Percentiles rank a stretch among this genome's conserved stretches.
Evolutionary conservation across 441 rosid species (phyloP).

Genomic region (Bocquillonia castaneifolia): DNA sequence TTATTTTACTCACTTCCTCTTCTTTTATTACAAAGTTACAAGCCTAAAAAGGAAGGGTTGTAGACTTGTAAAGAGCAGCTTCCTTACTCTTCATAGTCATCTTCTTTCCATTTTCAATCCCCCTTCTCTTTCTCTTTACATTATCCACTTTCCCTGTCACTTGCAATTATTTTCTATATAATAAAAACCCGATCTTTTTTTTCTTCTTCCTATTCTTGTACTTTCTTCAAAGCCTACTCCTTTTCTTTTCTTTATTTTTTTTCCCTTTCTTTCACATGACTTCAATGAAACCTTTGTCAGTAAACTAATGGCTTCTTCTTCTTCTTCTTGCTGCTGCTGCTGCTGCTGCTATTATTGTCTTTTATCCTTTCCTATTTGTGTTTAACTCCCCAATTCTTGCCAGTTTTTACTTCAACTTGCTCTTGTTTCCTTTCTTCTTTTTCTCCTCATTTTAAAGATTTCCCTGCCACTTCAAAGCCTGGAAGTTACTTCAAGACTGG

Average conservation of each 20-base stretch:
- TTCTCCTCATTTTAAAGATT: constrained; percentile 15
- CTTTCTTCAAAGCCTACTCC: not conserved
- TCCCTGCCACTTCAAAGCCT: constrained; percentile 19
- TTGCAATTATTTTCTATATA: constrained; percentile 23
- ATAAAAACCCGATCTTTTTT: not conserved
- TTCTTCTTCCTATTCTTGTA: constrained; percentile 6
- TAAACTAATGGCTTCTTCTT: constrained; percentile 23
- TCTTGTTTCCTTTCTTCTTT: not conserved
- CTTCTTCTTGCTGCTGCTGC: not conserved
- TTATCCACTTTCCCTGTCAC: constrained; percentile 34
- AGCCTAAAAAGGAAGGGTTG: constrained; percentile 37
- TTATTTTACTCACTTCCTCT: not conserved
- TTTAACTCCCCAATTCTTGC: constrained; percentile 18
- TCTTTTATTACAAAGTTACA: constrained; percentile 20
- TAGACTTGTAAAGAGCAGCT: constrained; percentile 22
- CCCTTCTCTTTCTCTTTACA: constrained; percentile 10
- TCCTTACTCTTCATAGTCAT: constrained; percentile 28
- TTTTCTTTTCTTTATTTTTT: not conserved
- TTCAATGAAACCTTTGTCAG: constrained; percentile 12
- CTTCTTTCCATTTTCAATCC: constrained; percentile 22
- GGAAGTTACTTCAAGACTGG: constrained; percentile 19
- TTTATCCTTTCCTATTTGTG: constrained; percentile 3
- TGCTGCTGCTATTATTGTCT: not conserved
- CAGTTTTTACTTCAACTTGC: constrained; percentile 17
- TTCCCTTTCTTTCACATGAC: not conserved